Evolutionary conservation across 108 stramenopile genomes (phyloP).

Genomic region (Epithemia pelagica): DNA sequence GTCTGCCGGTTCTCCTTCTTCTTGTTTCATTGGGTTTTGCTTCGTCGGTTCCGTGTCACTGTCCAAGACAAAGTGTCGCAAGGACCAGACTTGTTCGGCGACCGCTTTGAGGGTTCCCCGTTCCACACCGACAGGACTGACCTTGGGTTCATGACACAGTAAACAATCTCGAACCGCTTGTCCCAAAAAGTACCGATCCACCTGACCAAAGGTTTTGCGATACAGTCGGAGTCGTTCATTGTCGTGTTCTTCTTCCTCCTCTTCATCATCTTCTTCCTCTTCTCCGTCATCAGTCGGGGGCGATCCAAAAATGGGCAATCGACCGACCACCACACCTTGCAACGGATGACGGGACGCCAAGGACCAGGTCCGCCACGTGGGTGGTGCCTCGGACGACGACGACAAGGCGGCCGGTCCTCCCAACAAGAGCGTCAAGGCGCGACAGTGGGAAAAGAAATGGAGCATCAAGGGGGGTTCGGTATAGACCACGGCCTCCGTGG

Average conservation of each 20-base stretch:
- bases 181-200: conserved; percentile 67
- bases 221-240: conserved; percentile 65
- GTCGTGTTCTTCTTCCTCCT: conserved; percentile 52
- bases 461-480: conserved; percentile 3
- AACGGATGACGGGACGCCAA: conserved; percentile 12
- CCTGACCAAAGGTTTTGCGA: conserved; percentile 42
- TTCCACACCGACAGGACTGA: conserved; percentile 61
- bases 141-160: conserved; percentile 53
- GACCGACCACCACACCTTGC: conserved; percentile 61
- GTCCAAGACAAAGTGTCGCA: conserved; percentile 37
- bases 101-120: conserved; percentile 57
- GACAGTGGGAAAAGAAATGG: not conserved
- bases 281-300: conserved; percentile 30
- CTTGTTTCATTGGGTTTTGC: conserved; percentile 1
- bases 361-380: not conserved
- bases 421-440: not conserved
- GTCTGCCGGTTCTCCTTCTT: too few species aligned
- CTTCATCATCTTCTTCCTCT: conserved; percentile 41
- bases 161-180: conserved; percentile 72
- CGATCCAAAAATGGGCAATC: conserved; percentile 80
- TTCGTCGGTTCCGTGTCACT: too few species aligned
- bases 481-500: not conserved
- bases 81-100: conserved; percentile 63
- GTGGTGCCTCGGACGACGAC: not conserved
- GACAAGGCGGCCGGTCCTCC: not conserved